Conservation (phyloP, 1,284 basidiomycete genomes). For the Singerocomus inundabilis region DNA sequence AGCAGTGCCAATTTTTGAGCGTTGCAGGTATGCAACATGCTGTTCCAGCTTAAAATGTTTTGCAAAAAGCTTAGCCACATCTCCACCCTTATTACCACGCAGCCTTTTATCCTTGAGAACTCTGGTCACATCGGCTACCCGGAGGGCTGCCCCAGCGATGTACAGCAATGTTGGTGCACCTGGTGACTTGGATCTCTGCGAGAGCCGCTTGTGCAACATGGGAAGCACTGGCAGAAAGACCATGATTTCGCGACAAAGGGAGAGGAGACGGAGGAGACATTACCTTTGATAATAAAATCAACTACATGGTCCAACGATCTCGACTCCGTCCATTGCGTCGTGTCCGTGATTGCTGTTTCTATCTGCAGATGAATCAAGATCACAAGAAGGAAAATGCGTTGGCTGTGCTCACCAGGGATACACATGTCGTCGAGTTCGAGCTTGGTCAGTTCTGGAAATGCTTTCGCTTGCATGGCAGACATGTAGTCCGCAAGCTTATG, state of each 20-base stretch:
- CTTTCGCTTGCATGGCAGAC: constrained; percentile 58
- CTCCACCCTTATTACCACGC: constrained; percentile 74
- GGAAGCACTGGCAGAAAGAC: constrained; percentile 54
- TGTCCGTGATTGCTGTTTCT: constrained; percentile 73
- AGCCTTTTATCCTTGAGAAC: constrained; percentile 66
- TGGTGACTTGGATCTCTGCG: constrained; percentile 66
- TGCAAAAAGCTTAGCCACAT: constrained; percentile 83
- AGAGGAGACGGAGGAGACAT: constrained; percentile 11
- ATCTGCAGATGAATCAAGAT: constrained; percentile 50
- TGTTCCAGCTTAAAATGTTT: constrained; percentile 83
- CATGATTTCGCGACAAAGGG: neutral
- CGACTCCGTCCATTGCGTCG: constrained; percentile 64
- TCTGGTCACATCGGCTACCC: constrained; percentile 75
- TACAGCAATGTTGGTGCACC: constrained; percentile 80
- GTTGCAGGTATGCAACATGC: constrained; percentile 71
- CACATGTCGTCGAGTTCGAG: constrained; percentile 72
- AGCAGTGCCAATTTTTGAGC: constrained; percentile 74
- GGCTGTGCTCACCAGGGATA: constrained; percentile 59
- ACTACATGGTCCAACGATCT: constrained; percentile 67
- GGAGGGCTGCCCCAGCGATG: constrained; percentile 72
- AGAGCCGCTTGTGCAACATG: constrained; percentile 62
- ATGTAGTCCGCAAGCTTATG: constrained; percentile 59
- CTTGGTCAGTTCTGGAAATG: constrained; percentile 59
- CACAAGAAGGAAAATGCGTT: constrained; percentile 10
- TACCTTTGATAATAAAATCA: constrained; percentile 73